These are phyloP conservation scores for Fusarium brachygibbosum DNA, from an alignment of 2,329 filamentous ascomycete genomes.

Conservation along the genomic window DNA sequence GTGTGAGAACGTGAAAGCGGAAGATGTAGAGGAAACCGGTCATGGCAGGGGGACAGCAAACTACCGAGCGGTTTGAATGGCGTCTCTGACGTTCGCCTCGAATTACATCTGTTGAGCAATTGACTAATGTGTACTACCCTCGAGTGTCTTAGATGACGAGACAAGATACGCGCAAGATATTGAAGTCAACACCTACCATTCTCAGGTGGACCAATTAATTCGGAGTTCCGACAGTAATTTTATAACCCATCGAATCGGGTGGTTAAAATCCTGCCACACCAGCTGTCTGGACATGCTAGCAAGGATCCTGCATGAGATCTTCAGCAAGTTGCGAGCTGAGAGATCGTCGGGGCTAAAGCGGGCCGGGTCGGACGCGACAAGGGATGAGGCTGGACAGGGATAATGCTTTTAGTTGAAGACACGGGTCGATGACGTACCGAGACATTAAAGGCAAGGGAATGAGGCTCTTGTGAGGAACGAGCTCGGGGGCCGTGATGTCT, in stretches of 20 bases:
- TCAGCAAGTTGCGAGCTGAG: background rate
- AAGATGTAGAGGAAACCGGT: background rate
- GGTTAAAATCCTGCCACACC: background rate
- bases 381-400: background rate
- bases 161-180: no score
- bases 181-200: no score
- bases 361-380: background rate
- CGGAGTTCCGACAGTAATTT: no score
- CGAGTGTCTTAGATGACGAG: background rate
- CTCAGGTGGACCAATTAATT: background rate
- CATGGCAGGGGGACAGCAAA: fast-evolving
- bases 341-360: background rate
- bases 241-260: background rate
- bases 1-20: background rate
- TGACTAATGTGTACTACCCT: background rate
- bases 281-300: background rate
- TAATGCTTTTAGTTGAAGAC: background rate
- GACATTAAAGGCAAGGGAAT: background rate
- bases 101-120: background rate
- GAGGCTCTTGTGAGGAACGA: background rate
- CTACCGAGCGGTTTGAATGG: no score
- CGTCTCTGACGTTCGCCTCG: background rate
- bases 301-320: background rate
- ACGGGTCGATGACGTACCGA: background rate
- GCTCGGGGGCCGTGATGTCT: no score